These are phyloP conservation scores for Fusarium sp. DNA, from an alignment of 2,329 filamentous ascomycete species.

Conservation along the genomic window DNA sequence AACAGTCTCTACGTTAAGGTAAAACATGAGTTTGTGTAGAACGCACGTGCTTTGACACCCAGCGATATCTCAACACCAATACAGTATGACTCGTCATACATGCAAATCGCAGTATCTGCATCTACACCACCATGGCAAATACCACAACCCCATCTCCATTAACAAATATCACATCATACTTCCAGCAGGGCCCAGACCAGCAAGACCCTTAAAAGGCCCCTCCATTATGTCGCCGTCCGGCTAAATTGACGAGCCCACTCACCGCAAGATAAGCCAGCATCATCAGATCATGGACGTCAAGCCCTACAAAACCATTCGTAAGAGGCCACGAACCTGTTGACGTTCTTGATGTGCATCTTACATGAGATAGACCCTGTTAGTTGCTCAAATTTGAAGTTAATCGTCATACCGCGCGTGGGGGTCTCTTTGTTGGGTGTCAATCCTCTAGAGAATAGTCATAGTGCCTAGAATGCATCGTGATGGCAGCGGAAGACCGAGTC, in stretches of 20 bases:
- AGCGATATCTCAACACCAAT: no score
- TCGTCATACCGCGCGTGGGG: constrained; percentile 15
- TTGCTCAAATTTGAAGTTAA: not conserved
- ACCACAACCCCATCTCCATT: constrained; percentile 4
- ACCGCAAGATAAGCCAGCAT: constrained; percentile 30
- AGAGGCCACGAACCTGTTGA: constrained; percentile 6
- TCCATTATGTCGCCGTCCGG: not conserved
- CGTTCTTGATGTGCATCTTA: constrained; percentile 2
- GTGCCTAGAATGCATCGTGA: constrained; percentile 7
- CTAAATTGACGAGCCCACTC: constrained; percentile 20
- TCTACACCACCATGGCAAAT: constrained; percentile 8
- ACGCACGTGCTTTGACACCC: no score
- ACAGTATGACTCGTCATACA: no score
- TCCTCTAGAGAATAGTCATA: not conserved
- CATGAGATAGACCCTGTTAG: not conserved
- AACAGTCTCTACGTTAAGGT: no score
- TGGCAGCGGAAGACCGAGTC: constrained; percentile 30
- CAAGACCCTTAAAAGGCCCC: not conserved
- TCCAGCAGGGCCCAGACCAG: not conserved
- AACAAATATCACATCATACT: constrained; percentile 10
- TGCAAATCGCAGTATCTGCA: no score
- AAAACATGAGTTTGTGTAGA: no score
- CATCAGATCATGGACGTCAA: constrained; percentile 28
- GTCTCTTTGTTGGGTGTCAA: not conserved
- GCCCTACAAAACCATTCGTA: constrained; percentile 14